These are phyloP conservation scores for Didymella segeticola DNA, from an alignment of 2,329 filamentous ascomycete species.

Conservation along the genomic window DNA sequence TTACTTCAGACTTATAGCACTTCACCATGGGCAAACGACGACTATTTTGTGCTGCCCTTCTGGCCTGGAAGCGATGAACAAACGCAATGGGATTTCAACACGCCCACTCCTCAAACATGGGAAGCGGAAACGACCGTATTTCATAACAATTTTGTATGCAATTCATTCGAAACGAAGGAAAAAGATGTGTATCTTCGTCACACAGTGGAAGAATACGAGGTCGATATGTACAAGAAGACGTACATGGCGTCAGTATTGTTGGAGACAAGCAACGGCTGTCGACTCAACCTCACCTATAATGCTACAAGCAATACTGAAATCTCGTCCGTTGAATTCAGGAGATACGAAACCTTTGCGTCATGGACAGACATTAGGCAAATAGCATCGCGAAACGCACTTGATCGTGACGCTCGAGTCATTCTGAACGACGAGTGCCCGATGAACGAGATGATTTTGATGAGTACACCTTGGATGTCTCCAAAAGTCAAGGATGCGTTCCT, in stretches of 20 bases:
- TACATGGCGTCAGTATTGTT: neutral
- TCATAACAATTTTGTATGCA: neutral
- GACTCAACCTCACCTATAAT: neutral
- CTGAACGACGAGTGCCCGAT: neutral
- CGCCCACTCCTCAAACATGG: neutral
- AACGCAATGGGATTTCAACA: too few relatives aligned
- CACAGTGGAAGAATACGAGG: too few relatives aligned
- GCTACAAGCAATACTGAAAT: too few relatives aligned
- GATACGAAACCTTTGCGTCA: too few relatives aligned
- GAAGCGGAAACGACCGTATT: neutral
- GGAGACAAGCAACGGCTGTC: neutral
- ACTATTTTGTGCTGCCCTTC: conserved; percentile 20
- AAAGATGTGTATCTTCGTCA: neutral
- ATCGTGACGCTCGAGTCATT: too few relatives aligned
- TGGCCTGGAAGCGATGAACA: conserved; percentile 24
- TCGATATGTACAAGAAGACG: too few relatives aligned
- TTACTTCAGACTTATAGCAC: conserved; percentile 21
- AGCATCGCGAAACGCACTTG: too few relatives aligned
- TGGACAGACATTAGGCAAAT: too few relatives aligned
- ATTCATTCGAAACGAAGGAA: neutral
- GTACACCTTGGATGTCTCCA: neutral
- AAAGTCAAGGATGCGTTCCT: neutral
- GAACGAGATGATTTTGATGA: neutral
- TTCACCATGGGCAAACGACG: conserved; percentile 24
- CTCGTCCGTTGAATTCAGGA: too few relatives aligned